Evolutionary conservation across 1,284 basidiomycete genomes (phyloP).

Genomic region (Mycena sp.): DNA sequence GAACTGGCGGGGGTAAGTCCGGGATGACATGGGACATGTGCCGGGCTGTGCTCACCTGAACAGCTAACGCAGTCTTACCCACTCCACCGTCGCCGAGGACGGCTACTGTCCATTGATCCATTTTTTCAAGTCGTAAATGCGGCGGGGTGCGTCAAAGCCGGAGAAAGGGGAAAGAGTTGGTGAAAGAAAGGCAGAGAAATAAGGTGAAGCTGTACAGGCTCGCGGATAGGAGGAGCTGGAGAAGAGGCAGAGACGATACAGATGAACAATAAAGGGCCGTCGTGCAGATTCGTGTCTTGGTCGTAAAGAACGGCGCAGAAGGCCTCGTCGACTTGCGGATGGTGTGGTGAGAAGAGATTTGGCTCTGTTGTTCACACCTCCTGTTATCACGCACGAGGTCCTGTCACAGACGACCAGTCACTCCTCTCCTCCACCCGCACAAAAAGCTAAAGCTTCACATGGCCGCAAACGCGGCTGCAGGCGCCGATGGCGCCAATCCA

Average conservation of each 20-base stretch:
- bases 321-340: conserved; percentile 18
- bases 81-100: conserved; percentile 98
- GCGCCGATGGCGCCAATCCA: no score
- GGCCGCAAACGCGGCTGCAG: no score
- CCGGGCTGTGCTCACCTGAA: conserved; percentile 68
- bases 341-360: not conserved
- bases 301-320: conserved; percentile 15
- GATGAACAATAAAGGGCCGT: conserved; percentile 23
- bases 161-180: conserved; percentile 39
- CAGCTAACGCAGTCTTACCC: conserved; percentile 96
- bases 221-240: conserved; percentile 12
- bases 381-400: not conserved
- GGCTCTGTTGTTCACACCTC: not conserved
- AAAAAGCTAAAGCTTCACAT: no score
- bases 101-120: conserved; percentile 93
- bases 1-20: conserved; percentile 63
- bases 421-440: no score
- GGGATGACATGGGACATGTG: conserved; percentile 14
- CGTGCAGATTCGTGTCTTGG: conserved; percentile 24
- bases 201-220: conserved; percentile 18
- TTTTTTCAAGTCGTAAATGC: conserved; percentile 50
- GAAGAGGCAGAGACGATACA: conserved; percentile 6
- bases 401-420: no score
- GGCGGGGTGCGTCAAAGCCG: conserved; percentile 30
- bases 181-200: conserved; percentile 40